Conservation (phyloP, 768 basidiomycete species). For the Pisolithus sp. region DNA sequence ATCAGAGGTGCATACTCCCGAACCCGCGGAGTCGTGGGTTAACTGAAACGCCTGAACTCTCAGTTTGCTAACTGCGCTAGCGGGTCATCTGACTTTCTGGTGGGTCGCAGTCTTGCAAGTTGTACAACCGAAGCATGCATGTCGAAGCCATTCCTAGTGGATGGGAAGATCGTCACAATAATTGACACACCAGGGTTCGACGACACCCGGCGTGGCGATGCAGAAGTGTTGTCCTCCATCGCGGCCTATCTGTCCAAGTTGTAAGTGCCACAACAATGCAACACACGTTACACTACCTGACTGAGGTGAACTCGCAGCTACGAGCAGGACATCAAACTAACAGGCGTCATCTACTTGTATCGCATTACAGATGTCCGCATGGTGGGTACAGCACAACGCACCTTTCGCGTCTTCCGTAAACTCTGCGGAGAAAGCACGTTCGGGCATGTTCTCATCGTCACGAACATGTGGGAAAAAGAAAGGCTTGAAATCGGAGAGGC, state of each 20-base stretch:
- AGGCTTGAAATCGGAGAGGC: constrained; percentile 30
- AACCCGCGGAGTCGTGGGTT: neutral
- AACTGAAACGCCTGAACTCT: neutral
- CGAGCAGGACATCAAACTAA: constrained; percentile 33
- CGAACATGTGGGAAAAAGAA: constrained; percentile 48
- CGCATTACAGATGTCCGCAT: constrained; percentile 47
- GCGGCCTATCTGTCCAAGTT: constrained; percentile 19
- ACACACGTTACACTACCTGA: neutral
- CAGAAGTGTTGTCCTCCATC: constrained; percentile 39
- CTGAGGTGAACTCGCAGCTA: constrained; percentile 15
- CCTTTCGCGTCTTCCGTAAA: constrained; percentile 45
- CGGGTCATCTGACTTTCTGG: constrained; percentile 33
- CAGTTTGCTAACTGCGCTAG: constrained; percentile 46
- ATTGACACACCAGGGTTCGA: constrained; percentile 55
- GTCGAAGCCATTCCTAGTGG: constrained; percentile 33
- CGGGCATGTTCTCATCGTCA: constrained; percentile 44
- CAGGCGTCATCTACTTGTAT: constrained; percentile 51
- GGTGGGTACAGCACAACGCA: constrained; percentile 42
- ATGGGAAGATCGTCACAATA: constrained; percentile 34
- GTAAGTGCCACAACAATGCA: neutral
- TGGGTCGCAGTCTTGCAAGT: constrained; percentile 36
- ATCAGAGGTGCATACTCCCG: constrained; percentile 6
- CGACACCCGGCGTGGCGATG: constrained; percentile 37
- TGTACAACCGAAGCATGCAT: constrained; percentile 37
- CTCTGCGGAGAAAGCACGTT: constrained; percentile 51